Base-by-base conservation (phyloP, 2,329 filamentous ascomycete genomes). In the Epichloe hybrida region DNA sequence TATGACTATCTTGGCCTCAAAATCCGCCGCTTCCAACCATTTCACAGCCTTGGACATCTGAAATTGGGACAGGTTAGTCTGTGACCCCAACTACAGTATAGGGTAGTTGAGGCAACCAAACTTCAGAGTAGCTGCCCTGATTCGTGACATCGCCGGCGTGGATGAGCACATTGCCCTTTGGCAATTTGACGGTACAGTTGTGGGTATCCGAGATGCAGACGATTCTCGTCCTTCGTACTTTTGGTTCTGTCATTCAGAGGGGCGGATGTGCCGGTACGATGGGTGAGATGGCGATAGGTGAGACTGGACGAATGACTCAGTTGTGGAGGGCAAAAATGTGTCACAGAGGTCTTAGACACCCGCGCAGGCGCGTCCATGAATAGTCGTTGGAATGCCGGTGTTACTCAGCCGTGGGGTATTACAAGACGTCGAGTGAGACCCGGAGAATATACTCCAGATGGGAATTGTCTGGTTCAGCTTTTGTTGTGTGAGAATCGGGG, bases 141-240 rank as follows among this genome's bases (percentile, higher is more conserved):
- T 88, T 88, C 3, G 84, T 87, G 56, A 90, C 65, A 61, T 90
- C 86, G 6, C 86, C 85, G 1, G 85, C 84, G 61, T 88, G 84
- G 47, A 89, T 81, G 36, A 90, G 71, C 8, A 90, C 77, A 61
- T 90, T 84, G 40, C 85, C 86, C 21, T 73, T 74, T 0, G 86
- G 85, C 1, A 88, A 72, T 58, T 79, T 82, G 57, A 77, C 71
- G 2, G 73, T 72, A 56, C 71, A 74, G 62, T 86, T 86, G 65
- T 89, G 84, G 2, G 84, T 89, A 66, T 90, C 86, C 4, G 85
- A 86, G 51, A 89, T 75, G 66, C 84, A 88, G 49, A 89, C 83
- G 52, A 89, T 75, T 53, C 84, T 76, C 5, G 83, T 81, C 55
- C 75, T 69, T 49, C 72, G 65, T 13, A 54, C 20, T 40, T 46